Conservation (phyloP, 208 protist species). For the Leishmania gerbilli region DNA sequence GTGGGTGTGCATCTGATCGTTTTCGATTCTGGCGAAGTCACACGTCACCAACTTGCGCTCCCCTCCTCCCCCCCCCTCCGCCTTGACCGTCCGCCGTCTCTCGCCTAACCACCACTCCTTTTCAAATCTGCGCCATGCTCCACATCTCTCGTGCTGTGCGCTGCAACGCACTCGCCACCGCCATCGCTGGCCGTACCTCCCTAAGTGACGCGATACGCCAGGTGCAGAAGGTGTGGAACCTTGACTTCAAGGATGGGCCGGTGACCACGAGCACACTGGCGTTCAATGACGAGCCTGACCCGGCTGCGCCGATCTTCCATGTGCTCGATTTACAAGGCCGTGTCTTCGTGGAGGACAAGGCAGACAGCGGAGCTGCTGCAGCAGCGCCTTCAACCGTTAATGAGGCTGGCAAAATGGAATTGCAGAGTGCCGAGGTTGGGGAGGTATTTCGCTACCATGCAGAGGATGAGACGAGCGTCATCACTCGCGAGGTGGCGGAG, state of each 20-base stretch:
- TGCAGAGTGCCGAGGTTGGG: slow-evolving; percentile 18
- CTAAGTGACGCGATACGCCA: slow-evolving; percentile 46
- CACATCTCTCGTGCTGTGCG: slow-evolving; percentile 15
- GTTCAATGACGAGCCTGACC: slow-evolving; percentile 42
- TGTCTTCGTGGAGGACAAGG: slow-evolving; percentile 21
- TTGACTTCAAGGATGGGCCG: slow-evolving; percentile 54
- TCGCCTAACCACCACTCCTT: neutral
- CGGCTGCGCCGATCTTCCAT: slow-evolving; percentile 62
- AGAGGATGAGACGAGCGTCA: slow-evolving; percentile 24
- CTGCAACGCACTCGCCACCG: slow-evolving; percentile 29
- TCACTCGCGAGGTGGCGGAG: slow-evolving; percentile 36
- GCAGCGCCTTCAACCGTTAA: neutral
- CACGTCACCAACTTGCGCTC: neutral
- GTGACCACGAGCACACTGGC: slow-evolving; percentile 48
- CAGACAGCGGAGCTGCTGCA: neutral
- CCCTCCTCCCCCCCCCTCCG: no score
- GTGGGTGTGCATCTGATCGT: neutral
- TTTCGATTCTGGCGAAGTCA: neutral
- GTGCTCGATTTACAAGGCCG: slow-evolving; percentile 63
- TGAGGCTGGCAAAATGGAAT: neutral
- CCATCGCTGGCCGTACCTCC: slow-evolving; percentile 17
- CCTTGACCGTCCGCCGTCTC: neutral
- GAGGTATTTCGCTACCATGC: slow-evolving; percentile 32
- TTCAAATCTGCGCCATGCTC: slow-evolving; percentile 9
- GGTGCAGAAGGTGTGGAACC: slow-evolving; percentile 67